Percentiles rank a stretch among this genome's conserved stretches.
Conservation (phyloP, 164 flowering plant genomes). For the Annona cherimola region DNA sequence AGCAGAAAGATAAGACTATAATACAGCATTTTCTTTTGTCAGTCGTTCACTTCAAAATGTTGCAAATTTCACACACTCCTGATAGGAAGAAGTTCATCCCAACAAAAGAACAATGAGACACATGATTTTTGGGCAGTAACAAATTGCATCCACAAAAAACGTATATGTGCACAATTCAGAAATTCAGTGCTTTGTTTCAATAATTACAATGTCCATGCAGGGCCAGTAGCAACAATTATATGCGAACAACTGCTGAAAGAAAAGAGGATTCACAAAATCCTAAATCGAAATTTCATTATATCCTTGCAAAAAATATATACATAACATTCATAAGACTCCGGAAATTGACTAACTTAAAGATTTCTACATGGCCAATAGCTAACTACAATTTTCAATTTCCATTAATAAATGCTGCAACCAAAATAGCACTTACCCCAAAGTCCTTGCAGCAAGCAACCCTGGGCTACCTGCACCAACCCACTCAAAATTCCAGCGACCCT, state of each 20-base stretch:
- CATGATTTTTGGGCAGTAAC: background rate
- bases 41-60: background rate
- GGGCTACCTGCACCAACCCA: conserved; percentile 86
- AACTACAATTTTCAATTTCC: background rate
- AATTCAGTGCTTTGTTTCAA: background rate
- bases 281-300: background rate
- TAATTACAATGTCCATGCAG: background rate
- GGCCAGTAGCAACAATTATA: background rate
- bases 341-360: background rate
- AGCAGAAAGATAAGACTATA: background rate
- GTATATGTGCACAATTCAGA: background rate
- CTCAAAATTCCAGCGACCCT: conserved; percentile 87
- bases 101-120: background rate
- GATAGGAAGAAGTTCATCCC: background rate
- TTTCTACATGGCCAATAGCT: background rate
- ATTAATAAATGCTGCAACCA: background rate
- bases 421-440: conserved; percentile 49
- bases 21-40: background rate
- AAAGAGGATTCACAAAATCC: background rate
- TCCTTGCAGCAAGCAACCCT: conserved; percentile 56
- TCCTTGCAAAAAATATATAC: background rate
- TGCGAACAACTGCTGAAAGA: background rate
- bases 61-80: background rate
- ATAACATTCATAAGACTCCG: background rate
- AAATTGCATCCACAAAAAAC: background rate